These are phyloP conservation scores for Solanum ahanhuiri DNA, from an alignment of 257 asterid species.

Conservation along the genomic window DNA sequence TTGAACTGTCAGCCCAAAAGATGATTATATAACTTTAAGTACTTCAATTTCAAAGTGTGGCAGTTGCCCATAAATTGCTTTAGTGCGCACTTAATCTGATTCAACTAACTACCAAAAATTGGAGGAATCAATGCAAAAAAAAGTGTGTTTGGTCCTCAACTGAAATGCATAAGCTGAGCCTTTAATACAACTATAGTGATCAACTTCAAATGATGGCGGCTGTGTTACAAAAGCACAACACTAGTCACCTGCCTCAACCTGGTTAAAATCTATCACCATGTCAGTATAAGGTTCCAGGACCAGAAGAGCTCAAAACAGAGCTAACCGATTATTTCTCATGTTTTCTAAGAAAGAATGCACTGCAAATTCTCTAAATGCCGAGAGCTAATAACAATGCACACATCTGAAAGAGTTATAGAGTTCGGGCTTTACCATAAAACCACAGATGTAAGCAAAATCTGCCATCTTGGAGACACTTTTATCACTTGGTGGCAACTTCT, in stretches of 20 bases:
- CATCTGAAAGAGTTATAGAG: not conserved
- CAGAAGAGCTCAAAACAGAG: not conserved
- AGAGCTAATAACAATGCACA: not conserved
- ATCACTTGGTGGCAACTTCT: slow-evolving; percentile 28
- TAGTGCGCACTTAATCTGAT: not conserved
- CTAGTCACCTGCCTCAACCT: not conserved
- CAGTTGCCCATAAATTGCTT: not conserved
- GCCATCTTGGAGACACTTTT: not conserved
- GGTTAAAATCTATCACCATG: not conserved
- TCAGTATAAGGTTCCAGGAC: not conserved
- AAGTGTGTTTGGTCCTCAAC: not conserved
- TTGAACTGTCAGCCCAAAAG: not conserved
- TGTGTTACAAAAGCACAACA: not conserved
- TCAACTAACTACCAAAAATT: not conserved
- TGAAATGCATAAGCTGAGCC: not conserved
- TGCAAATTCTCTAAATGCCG: not conserved
- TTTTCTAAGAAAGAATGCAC: not conserved
- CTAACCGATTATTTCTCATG: not conserved
- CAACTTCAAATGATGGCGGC: not conserved
- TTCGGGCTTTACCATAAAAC: not conserved
- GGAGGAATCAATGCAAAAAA: not conserved
- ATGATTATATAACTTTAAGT: not conserved
- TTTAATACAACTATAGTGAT: not conserved
- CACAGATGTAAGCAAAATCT: not conserved
- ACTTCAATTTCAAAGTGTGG: not conserved